These are phyloP conservation scores for Pseudonitzschia delicatissima DNA, from an alignment of 108 stramenopile species.

Conservation along the genomic window DNA sequence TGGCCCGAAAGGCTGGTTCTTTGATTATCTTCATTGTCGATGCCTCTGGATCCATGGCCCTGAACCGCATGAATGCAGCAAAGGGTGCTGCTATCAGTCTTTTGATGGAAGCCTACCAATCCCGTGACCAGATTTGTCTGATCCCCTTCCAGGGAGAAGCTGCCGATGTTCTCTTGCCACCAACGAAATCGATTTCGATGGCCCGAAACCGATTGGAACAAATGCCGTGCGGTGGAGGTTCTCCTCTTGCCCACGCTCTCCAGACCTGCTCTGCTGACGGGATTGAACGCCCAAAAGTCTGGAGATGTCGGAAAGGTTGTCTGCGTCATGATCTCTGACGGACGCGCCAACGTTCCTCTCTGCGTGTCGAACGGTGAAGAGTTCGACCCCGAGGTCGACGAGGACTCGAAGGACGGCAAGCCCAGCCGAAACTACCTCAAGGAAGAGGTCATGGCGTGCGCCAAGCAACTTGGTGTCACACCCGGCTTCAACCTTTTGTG, in stretches of 20 bases:
- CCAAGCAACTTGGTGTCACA: conserved; percentile 79
- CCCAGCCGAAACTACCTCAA: conserved; percentile 88
- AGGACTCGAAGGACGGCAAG: conserved; percentile 90
- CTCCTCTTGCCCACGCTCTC: conserved; percentile 92
- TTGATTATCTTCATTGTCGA: conserved; percentile 96
- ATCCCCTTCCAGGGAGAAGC: conserved; percentile 95
- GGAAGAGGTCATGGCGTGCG: conserved; percentile 92
- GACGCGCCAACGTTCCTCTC: conserved; percentile 95
- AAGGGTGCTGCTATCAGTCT: conserved; percentile 96
- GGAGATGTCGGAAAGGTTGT: conserved; percentile 97
- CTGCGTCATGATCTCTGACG: conserved; percentile 91
- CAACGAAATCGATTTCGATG: conserved; percentile 93
- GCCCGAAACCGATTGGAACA: conserved; percentile 91
- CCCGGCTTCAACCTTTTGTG: conserved; percentile 91
- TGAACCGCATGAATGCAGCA: conserved; percentile 98
- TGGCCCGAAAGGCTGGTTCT: conserved; percentile 96
- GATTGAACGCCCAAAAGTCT: conserved; percentile 91
- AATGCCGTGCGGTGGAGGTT: conserved; percentile 98
- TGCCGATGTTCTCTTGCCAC: conserved; percentile 94
- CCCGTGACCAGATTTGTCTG: conserved; percentile 92
- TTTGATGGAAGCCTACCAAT: conserved; percentile 95
- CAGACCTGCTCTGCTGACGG: conserved; percentile 82
- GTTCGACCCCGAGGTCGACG: conserved; percentile 76
- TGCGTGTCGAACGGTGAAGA: conserved; percentile 85
- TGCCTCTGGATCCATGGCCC: conserved; percentile 95